phyloP scores from a whole-genome alignment of 805 yeast genomes.

The Debaryomyces tyrocola region DNA sequence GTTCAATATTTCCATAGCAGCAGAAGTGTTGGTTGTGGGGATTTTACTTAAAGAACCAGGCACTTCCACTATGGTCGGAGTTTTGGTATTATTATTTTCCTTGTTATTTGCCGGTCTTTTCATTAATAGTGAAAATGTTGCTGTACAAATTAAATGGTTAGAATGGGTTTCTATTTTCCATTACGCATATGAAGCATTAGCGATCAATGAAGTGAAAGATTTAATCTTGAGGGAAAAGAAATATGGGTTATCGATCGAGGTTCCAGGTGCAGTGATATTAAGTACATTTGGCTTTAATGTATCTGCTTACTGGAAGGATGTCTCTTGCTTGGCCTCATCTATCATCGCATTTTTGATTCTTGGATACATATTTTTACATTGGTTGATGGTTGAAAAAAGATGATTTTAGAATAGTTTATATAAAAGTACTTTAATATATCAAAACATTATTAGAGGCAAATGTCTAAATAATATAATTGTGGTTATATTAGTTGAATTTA shows the following conservation, averaged over 20 bases:
- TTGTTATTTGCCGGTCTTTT: slow-evolving; percentile 91
- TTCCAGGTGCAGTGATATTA: slow-evolving; percentile 96
- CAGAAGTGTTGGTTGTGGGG: slow-evolving; percentile 85
- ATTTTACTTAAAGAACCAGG: slow-evolving; percentile 86
- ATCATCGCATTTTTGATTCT: slow-evolving; percentile 55
- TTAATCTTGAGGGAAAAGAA: slow-evolving; percentile 82
- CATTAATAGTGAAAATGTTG: slow-evolving; percentile 69
- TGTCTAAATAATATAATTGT: too few relatives aligned
- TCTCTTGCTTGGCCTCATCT: slow-evolving; percentile 57
- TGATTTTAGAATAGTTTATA: slow-evolving; percentile 19
- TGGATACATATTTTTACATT: slow-evolving; percentile 77
- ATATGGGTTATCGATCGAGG: slow-evolving; percentile 90
- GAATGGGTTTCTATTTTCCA: slow-evolving; percentile 90
- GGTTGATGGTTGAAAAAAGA: slow-evolving; percentile 72
- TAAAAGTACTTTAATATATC: too few relatives aligned
- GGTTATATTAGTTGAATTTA: too few relatives aligned
- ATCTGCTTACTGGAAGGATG: slow-evolving; percentile 69
- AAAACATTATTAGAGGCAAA: too few relatives aligned
- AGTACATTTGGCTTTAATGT: slow-evolving; percentile 94
- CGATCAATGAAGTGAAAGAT: slow-evolving; percentile 90
- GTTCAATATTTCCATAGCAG: slow-evolving; percentile 83
- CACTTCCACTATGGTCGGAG: slow-evolving; percentile 87
- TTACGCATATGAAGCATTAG: slow-evolving; percentile 90
- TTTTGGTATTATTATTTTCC: slow-evolving; percentile 78
- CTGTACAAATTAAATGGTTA: slow-evolving; percentile 61